These are phyloP conservation scores for Carpinus viminea DNA, from an alignment of 306 rosid genomes.

Conservation along the genomic window DNA sequence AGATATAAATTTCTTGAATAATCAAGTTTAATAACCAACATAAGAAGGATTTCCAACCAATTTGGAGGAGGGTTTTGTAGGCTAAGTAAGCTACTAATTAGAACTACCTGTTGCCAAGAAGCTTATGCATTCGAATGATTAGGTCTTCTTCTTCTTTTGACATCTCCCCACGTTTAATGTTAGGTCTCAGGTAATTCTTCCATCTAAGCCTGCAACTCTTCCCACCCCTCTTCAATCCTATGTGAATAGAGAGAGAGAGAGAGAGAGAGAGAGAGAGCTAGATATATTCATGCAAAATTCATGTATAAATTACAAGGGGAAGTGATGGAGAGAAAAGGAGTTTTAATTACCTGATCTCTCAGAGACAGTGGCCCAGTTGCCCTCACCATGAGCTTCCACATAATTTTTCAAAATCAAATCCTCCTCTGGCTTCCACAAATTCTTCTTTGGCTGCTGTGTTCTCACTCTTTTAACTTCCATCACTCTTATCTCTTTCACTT, in stretches of 20 bases:
- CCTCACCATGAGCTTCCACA: slow-evolving; percentile 71
- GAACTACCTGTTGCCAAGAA: slow-evolving; percentile 62
- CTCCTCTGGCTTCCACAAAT: slow-evolving; percentile 72
- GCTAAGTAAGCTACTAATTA: neutral
- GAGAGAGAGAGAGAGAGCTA: neutral
- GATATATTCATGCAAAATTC: neutral
- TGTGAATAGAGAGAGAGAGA: neutral
- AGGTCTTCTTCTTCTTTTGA: slow-evolving; percentile 70
- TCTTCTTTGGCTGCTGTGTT: slow-evolving; percentile 51
- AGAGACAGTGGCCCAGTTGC: slow-evolving; percentile 67
- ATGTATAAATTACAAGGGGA: neutral
- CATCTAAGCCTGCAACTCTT: slow-evolving; percentile 76
- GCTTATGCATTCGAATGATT: slow-evolving; percentile 70
- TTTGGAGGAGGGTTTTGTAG: neutral
- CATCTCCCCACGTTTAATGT: slow-evolving; percentile 66
- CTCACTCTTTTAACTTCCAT: slow-evolving; percentile 46
- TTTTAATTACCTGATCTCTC: slow-evolving; percentile 42
- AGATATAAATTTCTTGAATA: no score
- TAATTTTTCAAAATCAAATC: slow-evolving; percentile 54
- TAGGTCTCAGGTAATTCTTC: slow-evolving; percentile 70
- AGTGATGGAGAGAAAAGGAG: neutral
- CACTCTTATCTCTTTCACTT: no score
- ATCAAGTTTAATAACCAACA: no score
- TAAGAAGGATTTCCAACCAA: neutral
- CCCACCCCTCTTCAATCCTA: slow-evolving; percentile 64